Conservation (phyloP, 2,329 filamentous ascomycete species). For the Aspergillus sp. region DNA sequence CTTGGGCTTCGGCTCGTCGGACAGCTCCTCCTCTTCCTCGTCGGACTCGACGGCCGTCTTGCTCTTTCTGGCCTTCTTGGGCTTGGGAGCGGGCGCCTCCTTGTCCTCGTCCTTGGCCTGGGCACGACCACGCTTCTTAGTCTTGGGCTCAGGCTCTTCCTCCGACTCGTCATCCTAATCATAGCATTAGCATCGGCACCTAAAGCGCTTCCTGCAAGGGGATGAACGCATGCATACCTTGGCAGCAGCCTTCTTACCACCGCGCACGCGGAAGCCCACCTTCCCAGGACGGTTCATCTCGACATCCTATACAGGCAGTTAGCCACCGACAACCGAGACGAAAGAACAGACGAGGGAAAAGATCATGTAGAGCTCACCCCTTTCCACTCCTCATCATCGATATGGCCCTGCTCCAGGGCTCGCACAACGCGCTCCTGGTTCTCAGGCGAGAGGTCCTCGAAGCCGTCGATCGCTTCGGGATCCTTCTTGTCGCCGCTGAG, state of each 20-base stretch:
- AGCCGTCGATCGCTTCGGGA: constrained; percentile 72
- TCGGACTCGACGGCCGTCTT: constrained; percentile 6
- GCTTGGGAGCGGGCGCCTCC: constrained; percentile 11
- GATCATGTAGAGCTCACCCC: constrained; percentile 58
- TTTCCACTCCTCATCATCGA: constrained; percentile 83
- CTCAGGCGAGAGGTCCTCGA: constrained; percentile 69
- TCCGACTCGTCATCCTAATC: constrained; percentile 13
- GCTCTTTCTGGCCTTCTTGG: constrained; percentile 16
- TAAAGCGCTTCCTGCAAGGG: too few relatives aligned
- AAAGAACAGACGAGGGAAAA: neutral
- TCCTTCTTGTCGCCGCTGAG: constrained; percentile 48
- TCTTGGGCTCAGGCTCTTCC: constrained; percentile 12
- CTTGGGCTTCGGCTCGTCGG: constrained; percentile 13
- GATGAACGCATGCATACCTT: constrained; percentile 17
- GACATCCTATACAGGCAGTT: constrained; percentile 56
- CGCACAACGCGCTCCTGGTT: constrained; percentile 69
- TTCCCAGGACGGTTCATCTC: constrained; percentile 69
- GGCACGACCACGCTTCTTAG: constrained; percentile 17
- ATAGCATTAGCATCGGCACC: neutral
- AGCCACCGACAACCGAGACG: neutral
- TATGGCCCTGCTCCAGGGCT: constrained; percentile 72
- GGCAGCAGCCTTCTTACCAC: constrained; percentile 33
- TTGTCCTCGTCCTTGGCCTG: constrained; percentile 13
- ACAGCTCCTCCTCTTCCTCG: constrained; percentile 2
- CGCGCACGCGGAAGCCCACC: constrained; percentile 57